A percentile compares a stretch with the other conserved stretches of the same genome.
These are phyloP conservation scores for Populus tomentosa DNA, from an alignment of 441 rosid genomes.

Conservation along the genomic window DNA sequence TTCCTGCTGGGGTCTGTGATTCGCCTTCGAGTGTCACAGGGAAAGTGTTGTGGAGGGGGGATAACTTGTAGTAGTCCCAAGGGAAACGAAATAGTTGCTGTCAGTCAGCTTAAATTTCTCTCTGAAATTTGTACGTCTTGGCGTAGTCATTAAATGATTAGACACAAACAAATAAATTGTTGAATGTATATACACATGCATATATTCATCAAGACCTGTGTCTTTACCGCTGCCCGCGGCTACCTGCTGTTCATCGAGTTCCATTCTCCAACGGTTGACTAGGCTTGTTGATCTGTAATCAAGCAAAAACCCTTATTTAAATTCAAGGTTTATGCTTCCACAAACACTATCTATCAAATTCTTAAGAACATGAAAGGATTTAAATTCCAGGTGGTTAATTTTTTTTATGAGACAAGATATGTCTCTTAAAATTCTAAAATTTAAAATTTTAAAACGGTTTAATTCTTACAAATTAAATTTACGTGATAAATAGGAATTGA, in stretches of 20 bases:
- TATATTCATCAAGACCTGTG: not conserved
- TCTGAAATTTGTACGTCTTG: conserved; percentile 1
- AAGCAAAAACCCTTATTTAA: no score
- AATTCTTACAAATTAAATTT: no score
- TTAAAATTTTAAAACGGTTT: no score
- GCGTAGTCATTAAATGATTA: not conserved
- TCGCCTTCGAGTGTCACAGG: not conserved
- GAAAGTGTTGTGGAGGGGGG: not conserved
- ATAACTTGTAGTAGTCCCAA: not conserved
- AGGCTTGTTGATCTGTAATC: not conserved
- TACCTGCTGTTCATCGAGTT: not conserved
- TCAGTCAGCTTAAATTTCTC: not conserved
- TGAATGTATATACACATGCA: no score
- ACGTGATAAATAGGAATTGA: no score
- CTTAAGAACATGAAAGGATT: no score
- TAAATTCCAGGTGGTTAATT: no score
- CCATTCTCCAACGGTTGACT: not conserved
- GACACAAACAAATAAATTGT: not conserved
- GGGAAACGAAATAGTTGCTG: not conserved
- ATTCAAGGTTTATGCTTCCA: no score
- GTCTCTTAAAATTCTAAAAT: no score
- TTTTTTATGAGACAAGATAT: no score
- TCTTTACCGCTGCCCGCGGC: not conserved
- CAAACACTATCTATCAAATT: no score
- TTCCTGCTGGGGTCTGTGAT: not conserved